Conservation (phyloP, 2,329 filamentous ascomycete species). For the Pestalotiopsis sp. region DNA sequence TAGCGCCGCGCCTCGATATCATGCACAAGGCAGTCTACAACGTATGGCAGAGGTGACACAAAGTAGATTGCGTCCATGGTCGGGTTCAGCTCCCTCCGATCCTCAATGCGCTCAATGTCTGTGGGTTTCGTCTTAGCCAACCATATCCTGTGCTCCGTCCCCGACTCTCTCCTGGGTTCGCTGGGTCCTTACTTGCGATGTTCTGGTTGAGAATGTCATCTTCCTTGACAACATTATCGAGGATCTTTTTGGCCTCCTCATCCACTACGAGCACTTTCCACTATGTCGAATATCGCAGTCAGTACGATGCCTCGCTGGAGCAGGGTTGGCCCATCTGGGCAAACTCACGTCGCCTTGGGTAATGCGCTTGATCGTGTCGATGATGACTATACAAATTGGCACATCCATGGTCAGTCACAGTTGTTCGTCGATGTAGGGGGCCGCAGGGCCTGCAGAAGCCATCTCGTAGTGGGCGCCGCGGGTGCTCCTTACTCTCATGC, state of each 20-base stretch:
- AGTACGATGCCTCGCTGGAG: constrained; percentile 15
- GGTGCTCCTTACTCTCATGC: constrained; percentile 64
- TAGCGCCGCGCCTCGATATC: constrained; percentile 89
- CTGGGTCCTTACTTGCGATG: constrained; percentile 75
- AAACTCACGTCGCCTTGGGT: constrained; percentile 77
- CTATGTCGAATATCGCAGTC: constrained; percentile 46
- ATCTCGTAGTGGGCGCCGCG: constrained; percentile 7
- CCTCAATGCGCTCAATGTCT: constrained; percentile 96
- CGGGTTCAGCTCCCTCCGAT: constrained; percentile 78
- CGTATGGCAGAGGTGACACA: constrained; percentile 81
- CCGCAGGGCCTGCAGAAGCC: not conserved
- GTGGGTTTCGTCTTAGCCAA: constrained; percentile 27
- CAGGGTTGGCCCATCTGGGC: constrained; percentile 4
- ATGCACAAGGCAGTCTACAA: constrained; percentile 91
- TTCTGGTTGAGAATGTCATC: constrained; percentile 98
- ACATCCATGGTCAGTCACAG: constrained; percentile 9
- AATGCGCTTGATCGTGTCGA: constrained; percentile 75
- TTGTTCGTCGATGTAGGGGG: not conserved
- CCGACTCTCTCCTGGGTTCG: not conserved
- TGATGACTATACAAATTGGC: constrained; percentile 57
- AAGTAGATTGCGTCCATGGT: constrained; percentile 96
- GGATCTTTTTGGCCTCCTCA: constrained; percentile 77
- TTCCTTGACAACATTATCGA: constrained; percentile 90
- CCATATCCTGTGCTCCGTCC: not conserved
- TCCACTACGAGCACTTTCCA: constrained; percentile 98